phyloP scores from a whole-genome alignment of 139 green algal species.

The Gonium pectorale region DNA sequence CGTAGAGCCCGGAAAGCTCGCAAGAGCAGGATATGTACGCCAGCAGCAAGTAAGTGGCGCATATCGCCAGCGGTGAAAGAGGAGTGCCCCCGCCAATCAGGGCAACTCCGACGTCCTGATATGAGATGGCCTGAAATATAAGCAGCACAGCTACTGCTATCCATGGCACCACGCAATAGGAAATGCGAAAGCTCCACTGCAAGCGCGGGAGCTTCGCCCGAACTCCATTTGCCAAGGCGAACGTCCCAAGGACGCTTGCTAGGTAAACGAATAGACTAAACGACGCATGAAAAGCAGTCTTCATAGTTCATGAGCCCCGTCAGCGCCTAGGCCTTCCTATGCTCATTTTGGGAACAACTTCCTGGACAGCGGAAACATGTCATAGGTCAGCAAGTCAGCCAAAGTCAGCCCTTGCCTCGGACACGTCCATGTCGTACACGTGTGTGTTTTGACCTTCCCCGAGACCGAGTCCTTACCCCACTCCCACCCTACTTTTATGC shows the following conservation, averaged over 20 bases:
- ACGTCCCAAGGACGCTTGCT: not conserved
- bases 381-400: too few relatives aligned
- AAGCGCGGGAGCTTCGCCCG: too few relatives aligned
- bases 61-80: not conserved
- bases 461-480: too few relatives aligned
- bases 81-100: not conserved
- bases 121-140: conserved; percentile 8
- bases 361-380: too few relatives aligned
- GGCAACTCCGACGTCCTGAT: not conserved
- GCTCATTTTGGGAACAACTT: too few relatives aligned
- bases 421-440: too few relatives aligned
- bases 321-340: too few relatives aligned
- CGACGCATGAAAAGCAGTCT: not conserved
- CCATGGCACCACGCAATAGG: not conserved
- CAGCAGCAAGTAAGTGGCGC: not conserved
- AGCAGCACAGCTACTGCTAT: not conserved
- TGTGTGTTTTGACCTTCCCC: too few relatives aligned
- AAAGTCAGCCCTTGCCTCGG: too few relatives aligned
- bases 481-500: too few relatives aligned
- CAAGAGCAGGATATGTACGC: conserved; percentile 4
- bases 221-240: too few relatives aligned
- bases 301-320: conserved; percentile 3
- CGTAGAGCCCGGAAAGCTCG: conserved; percentile 13
- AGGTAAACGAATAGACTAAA: not conserved
- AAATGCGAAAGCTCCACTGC: not conserved